phyloP scores from a whole-genome alignment of 768 basidiomycete genomes.

The Tylopilus balloui region DNA sequence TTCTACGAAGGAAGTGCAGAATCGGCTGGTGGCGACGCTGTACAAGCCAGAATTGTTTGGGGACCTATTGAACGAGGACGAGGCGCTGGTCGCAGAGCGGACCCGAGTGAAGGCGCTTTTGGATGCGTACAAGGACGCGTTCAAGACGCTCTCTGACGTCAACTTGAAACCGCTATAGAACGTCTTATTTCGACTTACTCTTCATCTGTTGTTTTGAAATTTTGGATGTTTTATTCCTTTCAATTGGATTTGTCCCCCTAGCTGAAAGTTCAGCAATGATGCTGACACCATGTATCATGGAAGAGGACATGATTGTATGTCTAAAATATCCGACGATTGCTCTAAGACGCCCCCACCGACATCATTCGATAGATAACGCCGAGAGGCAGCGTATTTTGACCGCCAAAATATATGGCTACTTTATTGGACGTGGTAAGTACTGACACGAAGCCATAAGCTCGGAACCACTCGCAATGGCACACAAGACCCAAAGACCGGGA shows the following conservation, averaged over 20 bases:
- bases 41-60: constrained; percentile 94
- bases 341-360: background rate
- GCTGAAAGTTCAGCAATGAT: background rate
- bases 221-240: constrained; percentile 3
- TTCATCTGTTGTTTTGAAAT: background rate
- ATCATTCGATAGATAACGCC: constrained; percentile 6
- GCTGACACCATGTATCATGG: no score
- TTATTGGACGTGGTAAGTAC: constrained; percentile 23
- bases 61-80: constrained; percentile 92
- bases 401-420: constrained; percentile 18
- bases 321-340: background rate
- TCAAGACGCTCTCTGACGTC: constrained; percentile 81
- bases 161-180: constrained; percentile 59
- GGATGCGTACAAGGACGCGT: constrained; percentile 94
- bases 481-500: constrained; percentile 15
- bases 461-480: constrained; percentile 18
- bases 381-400: background rate
- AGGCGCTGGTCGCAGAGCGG: constrained; percentile 89
- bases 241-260: background rate
- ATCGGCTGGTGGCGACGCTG: constrained; percentile 86
- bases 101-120: constrained; percentile 89
- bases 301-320: constrained; percentile 1
- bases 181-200: background rate
- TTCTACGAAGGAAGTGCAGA: constrained; percentile 95
- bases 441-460: constrained; percentile 12